These are phyloP conservation scores for Gloeophyllum trabeum DNA, from an alignment of 768 basidiomycete genomes.

Conservation along the genomic window DNA sequence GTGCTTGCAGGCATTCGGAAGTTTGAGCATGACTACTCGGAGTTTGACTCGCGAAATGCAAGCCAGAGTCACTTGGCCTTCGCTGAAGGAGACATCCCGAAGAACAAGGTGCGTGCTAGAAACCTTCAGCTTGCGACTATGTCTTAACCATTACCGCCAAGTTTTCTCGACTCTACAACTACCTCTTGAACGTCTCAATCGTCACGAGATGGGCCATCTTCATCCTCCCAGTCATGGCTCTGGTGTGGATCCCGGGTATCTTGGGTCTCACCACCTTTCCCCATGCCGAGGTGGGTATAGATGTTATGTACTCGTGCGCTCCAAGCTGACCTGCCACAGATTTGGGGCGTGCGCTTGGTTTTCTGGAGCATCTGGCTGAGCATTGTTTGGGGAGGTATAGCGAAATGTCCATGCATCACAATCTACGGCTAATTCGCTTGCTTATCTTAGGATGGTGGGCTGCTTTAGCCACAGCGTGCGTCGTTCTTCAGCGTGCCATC, in stretches of 20 bases:
- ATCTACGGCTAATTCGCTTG: too few relatives aligned
- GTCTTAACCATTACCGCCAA: conserved; percentile 14
- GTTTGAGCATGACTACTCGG: conserved; percentile 43
- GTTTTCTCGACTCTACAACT: conserved; percentile 58
- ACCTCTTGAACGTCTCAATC: conserved; percentile 65
- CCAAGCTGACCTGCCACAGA: conserved; percentile 15
- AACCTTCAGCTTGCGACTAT: conserved; percentile 1
- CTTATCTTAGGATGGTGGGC: conserved; percentile 80
- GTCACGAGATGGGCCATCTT: conserved; percentile 72
- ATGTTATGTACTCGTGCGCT: conserved; percentile 4
- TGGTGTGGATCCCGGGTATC: conserved; percentile 71
- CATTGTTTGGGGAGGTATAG: conserved; percentile 64
- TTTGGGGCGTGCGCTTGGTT: conserved; percentile 49
- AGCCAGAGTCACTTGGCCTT: conserved; percentile 39
- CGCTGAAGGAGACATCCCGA: conserved; percentile 52
- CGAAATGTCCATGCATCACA: too few relatives aligned
- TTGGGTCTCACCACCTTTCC: conserved; percentile 43
- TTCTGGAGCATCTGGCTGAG: conserved; percentile 86
- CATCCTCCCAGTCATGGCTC: conserved; percentile 59
- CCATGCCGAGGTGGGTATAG: conserved; percentile 35
- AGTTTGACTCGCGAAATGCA: conserved; percentile 44
- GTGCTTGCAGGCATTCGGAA: conserved; percentile 35
- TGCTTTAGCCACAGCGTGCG: conserved; percentile 52
- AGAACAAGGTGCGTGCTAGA: conserved; percentile 32
- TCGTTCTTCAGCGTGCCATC: conserved; percentile 4